Percentiles rank a stretch among this genome's conserved stretches.
Conservation (phyloP, 1,284 basidiomycete species). For the Cutaneotrichosporon sp. region DNA sequence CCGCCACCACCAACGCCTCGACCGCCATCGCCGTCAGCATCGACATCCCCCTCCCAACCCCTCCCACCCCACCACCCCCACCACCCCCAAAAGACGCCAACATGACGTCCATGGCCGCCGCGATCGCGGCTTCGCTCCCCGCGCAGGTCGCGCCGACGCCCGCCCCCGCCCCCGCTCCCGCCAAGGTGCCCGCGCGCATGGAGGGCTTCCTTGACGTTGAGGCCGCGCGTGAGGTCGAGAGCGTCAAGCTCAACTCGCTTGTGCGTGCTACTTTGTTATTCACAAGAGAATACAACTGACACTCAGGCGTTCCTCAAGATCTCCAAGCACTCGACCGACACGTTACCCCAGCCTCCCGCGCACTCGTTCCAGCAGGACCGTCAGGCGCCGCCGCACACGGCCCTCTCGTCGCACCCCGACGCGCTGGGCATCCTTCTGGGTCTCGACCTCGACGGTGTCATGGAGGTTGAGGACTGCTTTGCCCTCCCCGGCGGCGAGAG, state of each 20-base stretch:
- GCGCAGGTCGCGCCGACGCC: constrained; percentile 59
- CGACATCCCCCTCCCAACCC: constrained; percentile 6
- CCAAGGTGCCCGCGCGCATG: constrained; percentile 76
- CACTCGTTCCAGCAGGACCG: constrained; percentile 42
- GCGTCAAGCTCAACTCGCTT: constrained; percentile 78
- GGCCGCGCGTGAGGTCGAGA: constrained; percentile 73
- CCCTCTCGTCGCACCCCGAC: constrained; percentile 54
- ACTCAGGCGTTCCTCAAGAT: constrained; percentile 86
- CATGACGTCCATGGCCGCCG: constrained; percentile 72
- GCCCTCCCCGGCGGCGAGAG: constrained; percentile 62
- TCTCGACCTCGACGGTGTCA: constrained; percentile 82
- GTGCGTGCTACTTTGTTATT: constrained; percentile 57
- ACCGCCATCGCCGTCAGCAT: constrained; percentile 6
- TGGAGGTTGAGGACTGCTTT: constrained; percentile 92
- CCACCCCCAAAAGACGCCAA: constrained; percentile 27
- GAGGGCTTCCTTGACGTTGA: constrained; percentile 83
- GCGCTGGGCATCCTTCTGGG: constrained; percentile 84
- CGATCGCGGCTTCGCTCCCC: constrained; percentile 80
- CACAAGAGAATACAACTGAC: background rate
- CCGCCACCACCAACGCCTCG: background rate
- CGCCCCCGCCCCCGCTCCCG: constrained; percentile 59
- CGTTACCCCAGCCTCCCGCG: constrained; percentile 42
- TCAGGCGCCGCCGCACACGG: constrained; percentile 47
- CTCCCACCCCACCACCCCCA: constrained; percentile 1
- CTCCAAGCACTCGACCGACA: constrained; percentile 65